phyloP scores from a whole-genome alignment of 495 filamentous ascomycete species.

The Neurospora pannonica region DNA sequence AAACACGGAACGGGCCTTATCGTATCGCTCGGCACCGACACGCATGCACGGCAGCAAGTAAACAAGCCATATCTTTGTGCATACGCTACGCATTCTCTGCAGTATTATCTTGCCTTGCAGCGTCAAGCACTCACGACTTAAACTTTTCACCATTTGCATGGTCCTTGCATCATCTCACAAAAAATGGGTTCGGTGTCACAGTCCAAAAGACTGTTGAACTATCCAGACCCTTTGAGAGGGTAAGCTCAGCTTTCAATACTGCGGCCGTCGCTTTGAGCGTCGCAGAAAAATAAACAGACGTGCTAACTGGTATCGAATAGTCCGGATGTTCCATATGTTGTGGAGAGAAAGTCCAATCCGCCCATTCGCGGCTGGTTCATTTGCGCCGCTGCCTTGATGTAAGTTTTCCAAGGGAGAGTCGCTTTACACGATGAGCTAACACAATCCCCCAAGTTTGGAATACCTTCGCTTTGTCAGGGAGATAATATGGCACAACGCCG shows the following conservation, averaged over 20 bases:
- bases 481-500: conserved; percentile 56
- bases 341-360: conserved; percentile 19
- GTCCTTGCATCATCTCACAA: neutral
- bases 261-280: neutral
- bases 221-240: conserved; percentile 12
- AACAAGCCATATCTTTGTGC: neutral
- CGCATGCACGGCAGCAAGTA: neutral
- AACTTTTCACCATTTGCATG: neutral
- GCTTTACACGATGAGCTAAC: neutral
- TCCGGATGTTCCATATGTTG: conserved; percentile 20
- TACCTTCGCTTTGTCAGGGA: conserved; percentile 21
- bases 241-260: conserved; percentile 2
- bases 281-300: neutral
- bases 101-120: neutral
- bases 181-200: conserved; percentile 7
- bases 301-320: conserved; percentile 7
- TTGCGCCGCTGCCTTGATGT: conserved; percentile 16
- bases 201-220: conserved; percentile 8
- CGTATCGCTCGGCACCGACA: neutral
- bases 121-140: neutral
- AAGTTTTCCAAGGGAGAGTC: neutral
- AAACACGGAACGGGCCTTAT: neutral
- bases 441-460: conserved; percentile 18
- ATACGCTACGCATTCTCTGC: neutral
- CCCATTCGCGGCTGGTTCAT: conserved; percentile 17